A percentile compares a stretch with the other conserved stretches of the same genome.
These are phyloP conservation scores for Pueraria montana DNA, from an alignment of 306 rosid genomes.

Conservation along the genomic window DNA sequence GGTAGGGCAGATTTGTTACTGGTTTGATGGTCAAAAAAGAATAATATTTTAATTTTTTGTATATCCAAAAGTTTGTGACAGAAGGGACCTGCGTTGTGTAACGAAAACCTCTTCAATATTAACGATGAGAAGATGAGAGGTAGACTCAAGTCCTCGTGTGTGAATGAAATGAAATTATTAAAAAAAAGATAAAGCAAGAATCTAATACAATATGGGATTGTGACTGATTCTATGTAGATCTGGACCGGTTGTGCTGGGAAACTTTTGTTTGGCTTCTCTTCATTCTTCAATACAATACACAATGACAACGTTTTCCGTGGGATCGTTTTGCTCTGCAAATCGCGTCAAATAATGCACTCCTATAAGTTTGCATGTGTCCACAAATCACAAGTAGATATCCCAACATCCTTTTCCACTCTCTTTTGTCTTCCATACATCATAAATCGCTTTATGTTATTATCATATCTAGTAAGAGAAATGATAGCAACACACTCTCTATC, in stretches of 20 bases:
- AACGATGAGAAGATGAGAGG: no score
- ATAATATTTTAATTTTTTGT: no score
- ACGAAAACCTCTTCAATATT: background rate
- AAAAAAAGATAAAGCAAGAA: constrained; percentile 32
- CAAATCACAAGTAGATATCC: no score
- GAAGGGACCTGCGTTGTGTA: background rate
- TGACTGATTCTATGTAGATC: constrained; percentile 54
- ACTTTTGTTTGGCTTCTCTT: background rate
- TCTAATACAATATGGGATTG: constrained; percentile 58
- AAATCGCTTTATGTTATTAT: no score
- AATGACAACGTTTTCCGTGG: constrained; percentile 50
- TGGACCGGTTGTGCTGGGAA: constrained; percentile 41
- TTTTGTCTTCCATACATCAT: no score
- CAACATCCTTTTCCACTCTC: no score
- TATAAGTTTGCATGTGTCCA: no score
- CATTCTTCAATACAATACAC: constrained; percentile 3
- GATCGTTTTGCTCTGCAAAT: constrained; percentile 59
- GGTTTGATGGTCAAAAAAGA: no score
- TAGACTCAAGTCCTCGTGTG: constrained; percentile 62
- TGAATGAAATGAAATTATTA: background rate
- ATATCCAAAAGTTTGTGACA: constrained; percentile 15
- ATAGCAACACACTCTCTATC: no score
- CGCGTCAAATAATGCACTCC: constrained; percentile 40
- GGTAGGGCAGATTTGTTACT: no score
- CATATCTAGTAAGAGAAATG: no score